Percentiles rank a stretch among this genome's conserved stretches.
phyloP scores from a whole-genome alignment of 345 rosid species.

The Kernera saxatilis region DNA sequence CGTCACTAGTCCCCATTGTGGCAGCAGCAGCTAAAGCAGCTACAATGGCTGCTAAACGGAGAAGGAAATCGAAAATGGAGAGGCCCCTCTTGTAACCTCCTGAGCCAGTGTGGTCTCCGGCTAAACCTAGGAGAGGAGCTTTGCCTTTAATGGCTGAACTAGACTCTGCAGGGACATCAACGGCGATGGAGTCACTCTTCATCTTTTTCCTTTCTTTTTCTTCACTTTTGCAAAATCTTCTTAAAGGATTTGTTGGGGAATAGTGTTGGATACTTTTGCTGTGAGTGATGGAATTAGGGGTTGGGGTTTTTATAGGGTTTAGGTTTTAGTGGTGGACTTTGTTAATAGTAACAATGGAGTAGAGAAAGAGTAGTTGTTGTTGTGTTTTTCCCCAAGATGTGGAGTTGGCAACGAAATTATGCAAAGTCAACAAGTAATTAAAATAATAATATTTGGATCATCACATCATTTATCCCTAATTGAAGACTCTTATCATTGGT shows the following conservation, averaged over 20 bases:
- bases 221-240: not conserved
- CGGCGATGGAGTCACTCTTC: conserved; percentile 19
- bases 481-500: not conserved
- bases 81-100: conserved; percentile 46
- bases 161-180: conserved; percentile 29
- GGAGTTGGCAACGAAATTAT: conserved; percentile 26
- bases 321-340: conserved; percentile 13
- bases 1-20: conserved; percentile 52
- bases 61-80: conserved; percentile 52
- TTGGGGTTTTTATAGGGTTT: not conserved
- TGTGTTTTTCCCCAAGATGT: conserved; percentile 1
- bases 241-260: not conserved
- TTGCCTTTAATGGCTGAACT: conserved; percentile 30
- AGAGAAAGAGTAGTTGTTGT: conserved; percentile 26
- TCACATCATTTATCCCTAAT: not conserved
- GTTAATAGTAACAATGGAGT: conserved; percentile 25
- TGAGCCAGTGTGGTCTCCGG: conserved; percentile 5
- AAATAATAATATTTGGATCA: not conserved
- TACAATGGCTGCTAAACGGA: conserved; percentile 47
- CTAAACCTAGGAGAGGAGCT: conserved; percentile 29
- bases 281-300: not conserved
- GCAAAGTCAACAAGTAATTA: conserved; percentile 8
- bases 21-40: conserved; percentile 48
- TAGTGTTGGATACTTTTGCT: conserved; percentile 5
- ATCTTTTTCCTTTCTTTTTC: not conserved